phyloP scores from a whole-genome alignment of 2,329 filamentous ascomycete species.

The Didymella pinodella region DNA sequence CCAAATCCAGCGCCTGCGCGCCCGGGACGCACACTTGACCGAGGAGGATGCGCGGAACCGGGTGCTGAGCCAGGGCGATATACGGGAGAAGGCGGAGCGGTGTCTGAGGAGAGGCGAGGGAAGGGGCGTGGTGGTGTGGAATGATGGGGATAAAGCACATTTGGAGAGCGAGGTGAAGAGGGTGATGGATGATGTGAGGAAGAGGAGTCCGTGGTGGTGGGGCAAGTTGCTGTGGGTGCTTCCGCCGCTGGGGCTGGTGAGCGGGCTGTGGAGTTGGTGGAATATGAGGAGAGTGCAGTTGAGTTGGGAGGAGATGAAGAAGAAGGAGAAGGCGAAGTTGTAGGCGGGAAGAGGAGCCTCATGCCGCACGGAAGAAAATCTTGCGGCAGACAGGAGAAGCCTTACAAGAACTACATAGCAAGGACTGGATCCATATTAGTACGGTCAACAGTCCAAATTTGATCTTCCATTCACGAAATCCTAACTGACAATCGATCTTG shows the following conservation, averaged over 20 bases:
- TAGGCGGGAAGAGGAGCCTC: conserved; percentile 48
- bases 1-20: conserved; percentile 81
- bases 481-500: too few species aligned
- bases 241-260: conserved; percentile 76
- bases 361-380: not conserved
- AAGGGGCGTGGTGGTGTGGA: conserved; percentile 85
- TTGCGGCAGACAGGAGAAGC: too few species aligned
- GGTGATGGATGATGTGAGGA: conserved; percentile 70
- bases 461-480: too few species aligned
- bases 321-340: conserved; percentile 66
- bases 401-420: too few species aligned
- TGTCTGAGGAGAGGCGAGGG: conserved; percentile 70
- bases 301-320: conserved; percentile 70
- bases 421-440: too few species aligned
- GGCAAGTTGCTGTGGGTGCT: conserved; percentile 71
- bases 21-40: conserved; percentile 78
- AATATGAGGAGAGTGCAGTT: conserved; percentile 74
- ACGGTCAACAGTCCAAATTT: too few species aligned
- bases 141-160: conserved; percentile 78
- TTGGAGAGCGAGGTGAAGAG: conserved; percentile 71
- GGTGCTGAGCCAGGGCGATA: conserved; percentile 85
- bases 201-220: conserved; percentile 81
- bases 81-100: conserved; percentile 80
- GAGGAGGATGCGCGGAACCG: conserved; percentile 88
- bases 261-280: conserved; percentile 75